Evolutionary conservation across 495 filamentous ascomycete species (phyloP), one percentile per base, ranked within the genome.

Genomic region (Monascus purpureus): DNA sequence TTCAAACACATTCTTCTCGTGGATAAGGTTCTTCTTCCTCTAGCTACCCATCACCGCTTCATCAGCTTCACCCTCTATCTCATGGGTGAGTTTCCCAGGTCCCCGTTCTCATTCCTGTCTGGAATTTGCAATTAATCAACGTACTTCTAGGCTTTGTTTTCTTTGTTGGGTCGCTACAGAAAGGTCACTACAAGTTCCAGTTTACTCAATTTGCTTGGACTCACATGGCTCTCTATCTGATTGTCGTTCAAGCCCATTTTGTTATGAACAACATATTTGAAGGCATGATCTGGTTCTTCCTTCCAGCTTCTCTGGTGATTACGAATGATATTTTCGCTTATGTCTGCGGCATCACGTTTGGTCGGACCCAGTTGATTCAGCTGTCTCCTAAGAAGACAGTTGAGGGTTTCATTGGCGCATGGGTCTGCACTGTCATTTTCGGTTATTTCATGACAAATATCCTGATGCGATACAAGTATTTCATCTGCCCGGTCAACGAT

Each of bases 241-340:
- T 99, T 43, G 86, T 95, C 15, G 84, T 94, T 8, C 92, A 99
- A 53, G 85, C 92, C 14, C 92, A 99, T 56, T 99, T 99, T 50
- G 84, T 99, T 55, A 95, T 99, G 81, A 96, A 99, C 67, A 99
- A 96, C 58, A 78, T 96, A 38, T 88, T 99, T 53, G 92, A 99
- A 61, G 92, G 92, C 57, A 85, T 99, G 83, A 90, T 99, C 52
- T 99, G 92, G 92, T 96, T 99, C 68, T 95, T 99, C 71, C 66
- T 99, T 28, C 92, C 92, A 2, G 87, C 84, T 2, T 79, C 82
- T 17, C 69, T 99, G 34, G 92, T 99, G 45, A 94, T 96, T 47
- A 93, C 82, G 23, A 99, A 99, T 49, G 92, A 99, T 54, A 99
- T 96, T 38, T 96, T 93, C 47, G 92, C 92, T 49, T 99, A 99